phyloP scores from a whole-genome alignment of 2,329 filamentous ascomycete genomes.

The Cercospora sp. region DNA sequence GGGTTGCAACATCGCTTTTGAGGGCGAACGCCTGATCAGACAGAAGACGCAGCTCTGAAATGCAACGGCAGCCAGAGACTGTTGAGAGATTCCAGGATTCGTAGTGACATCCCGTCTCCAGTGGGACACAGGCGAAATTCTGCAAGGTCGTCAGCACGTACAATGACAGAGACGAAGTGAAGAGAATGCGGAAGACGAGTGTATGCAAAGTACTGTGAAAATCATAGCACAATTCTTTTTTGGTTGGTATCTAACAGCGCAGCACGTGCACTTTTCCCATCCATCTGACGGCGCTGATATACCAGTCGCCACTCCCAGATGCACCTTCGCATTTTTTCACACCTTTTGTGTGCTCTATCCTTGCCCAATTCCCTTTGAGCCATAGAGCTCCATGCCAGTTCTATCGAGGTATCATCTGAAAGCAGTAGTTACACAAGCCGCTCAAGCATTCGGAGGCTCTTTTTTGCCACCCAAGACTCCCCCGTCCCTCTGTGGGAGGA shows the following conservation, averaged over 20 bases:
- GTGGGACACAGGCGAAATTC: too few relatives aligned
- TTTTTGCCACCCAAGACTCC: constrained; percentile 11
- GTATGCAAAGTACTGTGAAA: constrained; percentile 5
- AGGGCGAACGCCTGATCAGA: too few relatives aligned
- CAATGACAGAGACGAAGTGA: neutral
- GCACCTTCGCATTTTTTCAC: constrained; percentile 12
- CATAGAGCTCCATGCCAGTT: constrained; percentile 18
- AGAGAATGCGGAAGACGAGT: neutral
- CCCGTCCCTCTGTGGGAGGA: constrained; percentile 15
- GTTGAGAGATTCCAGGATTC: too few relatives aligned
- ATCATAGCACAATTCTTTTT: constrained; percentile 11
- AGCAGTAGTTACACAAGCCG: constrained; percentile 18
- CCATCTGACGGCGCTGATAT: constrained; percentile 8
- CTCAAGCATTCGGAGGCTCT: constrained; percentile 8
- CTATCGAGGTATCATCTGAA: constrained; percentile 23
- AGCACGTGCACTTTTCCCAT: constrained; percentile 10
- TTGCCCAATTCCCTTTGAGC: constrained; percentile 16
- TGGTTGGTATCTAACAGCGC: constrained; percentile 5
- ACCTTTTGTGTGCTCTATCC: constrained; percentile 6
- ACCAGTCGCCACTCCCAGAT: constrained; percentile 16
- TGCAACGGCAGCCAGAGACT: neutral
- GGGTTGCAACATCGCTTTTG: too few relatives aligned
- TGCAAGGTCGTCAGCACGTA: neutral
- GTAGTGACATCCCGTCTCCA: too few relatives aligned
- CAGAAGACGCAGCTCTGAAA: neutral